phyloP scores from a whole-genome alignment of 169 alveolate species.

The Babesia gibsoni region DNA sequence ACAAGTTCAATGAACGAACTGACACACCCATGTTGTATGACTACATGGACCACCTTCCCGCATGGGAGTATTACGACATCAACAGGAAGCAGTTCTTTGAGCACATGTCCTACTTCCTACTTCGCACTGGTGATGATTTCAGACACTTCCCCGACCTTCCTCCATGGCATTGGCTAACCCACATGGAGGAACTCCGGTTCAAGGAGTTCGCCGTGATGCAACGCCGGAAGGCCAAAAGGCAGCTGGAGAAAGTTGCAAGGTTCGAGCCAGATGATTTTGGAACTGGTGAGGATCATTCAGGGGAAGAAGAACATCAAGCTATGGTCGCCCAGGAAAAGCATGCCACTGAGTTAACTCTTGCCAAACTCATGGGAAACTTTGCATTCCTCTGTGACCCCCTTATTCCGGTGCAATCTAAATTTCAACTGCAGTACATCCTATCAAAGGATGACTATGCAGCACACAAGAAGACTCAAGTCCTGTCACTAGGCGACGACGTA shows the following conservation, averaged over 20 bases:
- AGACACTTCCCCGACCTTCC: slow-evolving; percentile 83
- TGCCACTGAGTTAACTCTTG: slow-evolving; percentile 58
- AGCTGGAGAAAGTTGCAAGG: slow-evolving; percentile 54
- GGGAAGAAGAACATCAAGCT: slow-evolving; percentile 67
- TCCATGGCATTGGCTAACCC: slow-evolving; percentile 83
- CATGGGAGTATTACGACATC: slow-evolving; percentile 84
- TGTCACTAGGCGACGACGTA: slow-evolving; percentile 55
- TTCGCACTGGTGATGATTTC: slow-evolving; percentile 80
- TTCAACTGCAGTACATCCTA: slow-evolving; percentile 48
- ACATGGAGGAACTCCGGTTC: slow-evolving; percentile 77
- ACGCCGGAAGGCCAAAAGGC: slow-evolving; percentile 55
- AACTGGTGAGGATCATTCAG: slow-evolving; percentile 69
- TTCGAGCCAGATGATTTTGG: slow-evolving; percentile 70
- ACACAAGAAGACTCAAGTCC: slow-evolving; percentile 32
- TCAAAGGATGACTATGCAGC: slow-evolving; percentile 39
- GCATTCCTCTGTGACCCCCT: slow-evolving; percentile 71
- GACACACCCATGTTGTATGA: slow-evolving; percentile 80
- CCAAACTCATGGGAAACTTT: slow-evolving; percentile 67
- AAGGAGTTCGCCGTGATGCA: slow-evolving; percentile 71
- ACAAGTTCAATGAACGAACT: slow-evolving; percentile 79
- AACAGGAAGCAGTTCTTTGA: slow-evolving; percentile 79
- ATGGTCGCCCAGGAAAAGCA: slow-evolving; percentile 58
- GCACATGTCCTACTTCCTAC: slow-evolving; percentile 79
- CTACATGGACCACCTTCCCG: slow-evolving; percentile 77
- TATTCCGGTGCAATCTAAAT: slow-evolving; percentile 62